Evolutionary conservation across 1,139 yeast genomes (phyloP), one percentile per base, ranked within the genome.

Genomic region (Pichia inconspicua): DNA sequence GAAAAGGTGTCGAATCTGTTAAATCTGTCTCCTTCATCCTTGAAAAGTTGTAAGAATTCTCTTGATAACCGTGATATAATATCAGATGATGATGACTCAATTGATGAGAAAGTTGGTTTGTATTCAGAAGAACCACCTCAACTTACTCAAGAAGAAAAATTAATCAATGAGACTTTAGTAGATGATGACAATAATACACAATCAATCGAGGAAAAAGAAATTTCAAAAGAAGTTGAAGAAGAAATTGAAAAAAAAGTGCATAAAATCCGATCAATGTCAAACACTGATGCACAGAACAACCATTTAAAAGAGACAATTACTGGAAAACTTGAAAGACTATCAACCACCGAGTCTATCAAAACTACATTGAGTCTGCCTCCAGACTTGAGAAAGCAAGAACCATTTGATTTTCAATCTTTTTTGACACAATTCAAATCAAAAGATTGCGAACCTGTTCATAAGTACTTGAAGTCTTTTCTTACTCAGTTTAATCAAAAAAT

Each of bases 381-480:
- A 14, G 43, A 54, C 30, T 42, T 53, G 7, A 55, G 55, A 34
- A 58, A 58, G 28, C 63, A 61, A 43, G 53, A 55, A 28, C 55
- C 84, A 3, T 86, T 88, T 66, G 96, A 92, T 63, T 92, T 90
- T 64, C 96, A 86, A 60, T 69, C 74, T 25, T 94, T 94, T 62
- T 71, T 90, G 37, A 72, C 74, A 7, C 88, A 84, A 53, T 72
- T 94, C 53, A 80, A 84, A 49, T 75, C 78, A 51, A 83, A 81
- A 55, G 72, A 78, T 48, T 96, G 97, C 2, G 96, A 88, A 52
- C 97, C 98, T 0, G 76, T 90, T 40, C 90, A 92, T 2, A 76
- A 90, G 48, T 94, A 90, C 60, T 78, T 90, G 41, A 79, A 86
- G 62, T 89, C 87, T 28, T 84, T 94, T 58, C 68, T 94, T 44